Percentiles rank a stretch among this genome's conserved stretches.
phyloP scores from a whole-genome alignment of 257 asterid species.

The Solanum sitiens region DNA sequence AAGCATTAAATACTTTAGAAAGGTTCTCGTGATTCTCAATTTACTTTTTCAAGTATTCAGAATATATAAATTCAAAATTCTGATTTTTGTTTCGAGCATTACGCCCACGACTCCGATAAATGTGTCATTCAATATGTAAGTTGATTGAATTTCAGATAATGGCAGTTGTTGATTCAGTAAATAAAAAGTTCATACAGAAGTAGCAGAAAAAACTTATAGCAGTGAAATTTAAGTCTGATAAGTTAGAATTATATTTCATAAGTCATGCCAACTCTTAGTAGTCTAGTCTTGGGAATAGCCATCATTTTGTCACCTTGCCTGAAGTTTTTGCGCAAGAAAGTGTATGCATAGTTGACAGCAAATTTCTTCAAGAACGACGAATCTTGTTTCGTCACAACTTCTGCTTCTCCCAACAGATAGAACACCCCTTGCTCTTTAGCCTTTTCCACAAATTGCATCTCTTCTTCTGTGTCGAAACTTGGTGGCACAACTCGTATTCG shows the following conservation, averaged over 20 bases:
- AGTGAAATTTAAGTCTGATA: background rate
- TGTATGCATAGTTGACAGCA: constrained; percentile 35
- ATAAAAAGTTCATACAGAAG: background rate
- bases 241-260: constrained; percentile 29
- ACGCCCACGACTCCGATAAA: background rate
- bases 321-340: constrained; percentile 50
- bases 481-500: background rate
- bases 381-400: constrained; percentile 45
- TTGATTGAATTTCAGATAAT: background rate
- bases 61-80: background rate
- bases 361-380: constrained; percentile 39
- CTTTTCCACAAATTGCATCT: constrained; percentile 22
- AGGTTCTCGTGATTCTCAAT: background rate
- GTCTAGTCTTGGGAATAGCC: constrained; percentile 52
- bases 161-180: background rate
- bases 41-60: background rate
- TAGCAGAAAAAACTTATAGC: background rate
- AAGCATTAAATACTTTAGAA: background rate
- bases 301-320: constrained; percentile 49
- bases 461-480: constrained; percentile 19
- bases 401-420: constrained; percentile 59
- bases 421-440: constrained; percentile 44
- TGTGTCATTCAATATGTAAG: background rate
- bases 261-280: constrained; percentile 65
- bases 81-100: background rate